phyloP scores from a whole-genome alignment of 768 basidiomycete species.

The Pleurotus platypus region DNA sequence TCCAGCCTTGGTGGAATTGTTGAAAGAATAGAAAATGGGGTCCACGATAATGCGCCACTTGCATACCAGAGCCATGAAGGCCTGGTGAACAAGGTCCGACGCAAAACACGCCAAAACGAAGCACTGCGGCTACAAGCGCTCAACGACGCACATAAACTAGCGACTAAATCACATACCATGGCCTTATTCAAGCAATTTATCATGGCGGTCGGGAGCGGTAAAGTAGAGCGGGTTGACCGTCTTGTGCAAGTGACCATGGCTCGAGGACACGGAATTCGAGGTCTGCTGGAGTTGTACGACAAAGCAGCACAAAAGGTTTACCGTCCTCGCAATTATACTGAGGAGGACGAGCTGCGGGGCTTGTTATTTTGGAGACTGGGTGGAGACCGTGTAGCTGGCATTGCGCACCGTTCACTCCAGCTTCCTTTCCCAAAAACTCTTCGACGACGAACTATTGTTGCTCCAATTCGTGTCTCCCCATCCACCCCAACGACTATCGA shows the following conservation, averaged over 20 bases:
- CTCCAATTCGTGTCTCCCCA: slow-evolving; percentile 9
- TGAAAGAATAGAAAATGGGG: slow-evolving; percentile 12
- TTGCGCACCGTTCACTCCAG: slow-evolving; percentile 15
- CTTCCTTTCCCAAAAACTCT: slow-evolving; percentile 16
- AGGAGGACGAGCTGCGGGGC: slow-evolving; percentile 16
- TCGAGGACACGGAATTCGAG: slow-evolving; percentile 12
- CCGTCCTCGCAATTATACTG: slow-evolving; percentile 13
- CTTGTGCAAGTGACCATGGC: slow-evolving; percentile 13
- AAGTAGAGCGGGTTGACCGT: slow-evolving; percentile 14
- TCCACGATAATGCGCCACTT: slow-evolving; percentile 11
- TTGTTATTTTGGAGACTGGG: slow-evolving; percentile 17
- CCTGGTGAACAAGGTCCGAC: slow-evolving; percentile 9
- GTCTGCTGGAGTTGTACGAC: slow-evolving; percentile 14
- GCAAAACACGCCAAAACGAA: slow-evolving; percentile 9
- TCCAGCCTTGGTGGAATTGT: slow-evolving; percentile 12
- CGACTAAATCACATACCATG: slow-evolving; percentile 4
- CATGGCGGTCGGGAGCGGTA: slow-evolving; percentile 18
- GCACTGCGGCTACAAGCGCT: slow-evolving; percentile 10
- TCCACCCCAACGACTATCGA: slow-evolving; percentile 9
- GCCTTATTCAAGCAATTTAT: slow-evolving; percentile 18
- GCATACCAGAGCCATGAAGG: slow-evolving; percentile 11
- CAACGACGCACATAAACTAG: slow-evolving; percentile 11
- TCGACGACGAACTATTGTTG: slow-evolving; percentile 3
- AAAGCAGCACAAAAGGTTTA: slow-evolving; percentile 15
- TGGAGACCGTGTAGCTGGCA: slow-evolving; percentile 14